Evolutionary conservation across 495 filamentous ascomycete genomes (phyloP).

Genomic region (Hypoxylon lenormandii): DNA sequence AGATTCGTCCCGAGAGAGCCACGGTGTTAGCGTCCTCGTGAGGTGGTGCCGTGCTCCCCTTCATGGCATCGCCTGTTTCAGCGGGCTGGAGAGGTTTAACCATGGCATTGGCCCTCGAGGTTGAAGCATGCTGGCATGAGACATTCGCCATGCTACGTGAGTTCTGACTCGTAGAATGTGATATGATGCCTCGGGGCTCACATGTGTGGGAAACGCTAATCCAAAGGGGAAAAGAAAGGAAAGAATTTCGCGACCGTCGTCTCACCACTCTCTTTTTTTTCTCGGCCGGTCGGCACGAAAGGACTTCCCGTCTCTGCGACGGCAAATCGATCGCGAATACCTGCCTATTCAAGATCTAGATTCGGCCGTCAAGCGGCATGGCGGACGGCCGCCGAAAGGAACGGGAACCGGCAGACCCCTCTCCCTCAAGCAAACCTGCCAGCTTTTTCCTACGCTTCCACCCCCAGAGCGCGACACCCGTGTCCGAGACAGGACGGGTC

Average conservation of each 20-base stretch:
- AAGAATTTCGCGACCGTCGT: neutral
- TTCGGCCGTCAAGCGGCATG: slow-evolving; percentile 48
- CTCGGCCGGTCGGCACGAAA: slow-evolving; percentile 17
- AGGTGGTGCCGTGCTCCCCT: slow-evolving; percentile 6
- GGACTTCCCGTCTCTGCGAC: neutral
- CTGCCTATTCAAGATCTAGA: slow-evolving; percentile 48
- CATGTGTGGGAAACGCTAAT: neutral
- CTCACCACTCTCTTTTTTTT: slow-evolving; percentile 1
- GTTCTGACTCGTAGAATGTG: slow-evolving; percentile 11
- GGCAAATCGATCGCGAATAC: slow-evolving; percentile 41
- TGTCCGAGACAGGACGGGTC: slow-evolving; percentile 45
- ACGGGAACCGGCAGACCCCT: slow-evolving; percentile 42
- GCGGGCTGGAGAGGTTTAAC: slow-evolving; percentile 8
- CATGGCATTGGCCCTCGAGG: slow-evolving; percentile 11
- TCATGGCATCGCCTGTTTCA: slow-evolving; percentile 31
- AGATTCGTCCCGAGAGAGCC: slow-evolving; percentile 45
- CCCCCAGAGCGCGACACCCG: slow-evolving; percentile 33
- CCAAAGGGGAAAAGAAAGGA: neutral
- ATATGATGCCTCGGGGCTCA: slow-evolving; percentile 13
- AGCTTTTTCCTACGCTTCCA: neutral
- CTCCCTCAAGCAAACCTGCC: slow-evolving; percentile 32
- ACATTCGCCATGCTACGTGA: slow-evolving; percentile 29
- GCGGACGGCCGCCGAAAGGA: slow-evolving; percentile 13
- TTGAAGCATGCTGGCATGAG: slow-evolving; percentile 20
- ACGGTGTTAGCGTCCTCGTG: slow-evolving; percentile 24